Evolutionary conservation across 352 stramenopile species (phyloP).

Genomic region (Phytopythium ostracodes): DNA sequence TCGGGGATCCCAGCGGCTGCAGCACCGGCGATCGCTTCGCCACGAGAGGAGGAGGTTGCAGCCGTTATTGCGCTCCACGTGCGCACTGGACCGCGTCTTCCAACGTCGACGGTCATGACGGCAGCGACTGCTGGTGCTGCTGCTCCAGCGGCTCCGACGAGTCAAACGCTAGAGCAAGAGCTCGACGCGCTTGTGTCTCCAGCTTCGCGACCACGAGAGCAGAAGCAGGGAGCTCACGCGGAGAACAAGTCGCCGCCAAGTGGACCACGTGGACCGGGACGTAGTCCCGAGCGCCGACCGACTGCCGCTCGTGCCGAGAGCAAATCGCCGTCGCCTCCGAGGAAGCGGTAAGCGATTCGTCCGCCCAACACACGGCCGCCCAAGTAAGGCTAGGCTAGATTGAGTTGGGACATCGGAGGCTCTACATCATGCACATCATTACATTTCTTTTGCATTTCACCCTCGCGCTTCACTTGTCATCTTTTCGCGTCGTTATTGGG

Average conservation of each 20-base stretch:
- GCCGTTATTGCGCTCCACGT: constrained; percentile 11
- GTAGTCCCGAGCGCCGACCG: background rate
- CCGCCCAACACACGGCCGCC: background rate
- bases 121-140: background rate
- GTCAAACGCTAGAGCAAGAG: constrained; percentile 3
- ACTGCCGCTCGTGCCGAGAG: background rate
- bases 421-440: background rate
- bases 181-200: background rate
- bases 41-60: constrained; percentile 40
- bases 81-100: background rate
- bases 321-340: background rate
- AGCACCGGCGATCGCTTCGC: constrained; percentile 21
- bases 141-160: background rate
- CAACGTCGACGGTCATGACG: background rate
- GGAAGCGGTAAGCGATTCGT: background rate
- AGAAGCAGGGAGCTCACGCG: background rate
- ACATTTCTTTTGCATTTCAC: background rate
- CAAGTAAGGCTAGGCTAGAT: background rate
- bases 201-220: background rate
- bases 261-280: background rate
- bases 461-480: background rate
- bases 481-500: background rate
- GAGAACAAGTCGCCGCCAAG: background rate
- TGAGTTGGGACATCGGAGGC: too few relatives aligned
- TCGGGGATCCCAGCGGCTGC: constrained; percentile 8